Base-by-base conservation (phyloP, 2,329 filamentous ascomycete species). In the Cercospora sojina region DNA sequence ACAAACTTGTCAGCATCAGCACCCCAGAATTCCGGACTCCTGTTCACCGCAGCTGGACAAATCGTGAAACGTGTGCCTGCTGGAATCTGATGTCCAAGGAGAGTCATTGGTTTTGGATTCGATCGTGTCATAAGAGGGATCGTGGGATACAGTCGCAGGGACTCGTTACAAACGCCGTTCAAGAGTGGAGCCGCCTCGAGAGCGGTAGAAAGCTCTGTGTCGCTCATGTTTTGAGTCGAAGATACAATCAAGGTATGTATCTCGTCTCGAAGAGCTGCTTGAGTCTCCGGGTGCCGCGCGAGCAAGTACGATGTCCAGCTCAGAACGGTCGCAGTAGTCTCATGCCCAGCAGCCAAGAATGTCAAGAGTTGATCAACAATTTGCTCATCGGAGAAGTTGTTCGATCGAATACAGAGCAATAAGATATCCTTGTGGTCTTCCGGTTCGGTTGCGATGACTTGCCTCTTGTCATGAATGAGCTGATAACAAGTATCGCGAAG, bases 271-370 rank as follows among this genome's bases (percentile, higher is more conserved):
- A 96, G 85, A 2, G 84, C 84, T 23, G 78, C 78, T 78, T 95
- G 91, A 1, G 91, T 81, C 0, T 87, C 83, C 0, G 87, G 88
- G 72, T 92, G 79, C n/a, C 83, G 83, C 71, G 86, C 86, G n/a
- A 95, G 84, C 51, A 89, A 80, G 74, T 92, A 91, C 5, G 88
- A 79, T 3, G 89, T 86, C 90, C 91, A 94, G n/a, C 88, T 90
- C 75, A 95, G 83, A n/a, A 91, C 85, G 0, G 88, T 85, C 0
- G 91, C 87, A 0, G 91, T 93, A 1, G 91, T 94, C 79, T 94
- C 91, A 77, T 94, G 91, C 3, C 80, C 84, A 5, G 84, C 84
- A 2, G 84, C 85, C 3, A 87, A 73, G 69, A 86, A 86, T 0
- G 85, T 87, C 27, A 87, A 73, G 1, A 87, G 78, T 64, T 87